Evolutionary conservation across 495 filamentous ascomycete species (phyloP).

Genomic region (Xylaria scruposa): DNA sequence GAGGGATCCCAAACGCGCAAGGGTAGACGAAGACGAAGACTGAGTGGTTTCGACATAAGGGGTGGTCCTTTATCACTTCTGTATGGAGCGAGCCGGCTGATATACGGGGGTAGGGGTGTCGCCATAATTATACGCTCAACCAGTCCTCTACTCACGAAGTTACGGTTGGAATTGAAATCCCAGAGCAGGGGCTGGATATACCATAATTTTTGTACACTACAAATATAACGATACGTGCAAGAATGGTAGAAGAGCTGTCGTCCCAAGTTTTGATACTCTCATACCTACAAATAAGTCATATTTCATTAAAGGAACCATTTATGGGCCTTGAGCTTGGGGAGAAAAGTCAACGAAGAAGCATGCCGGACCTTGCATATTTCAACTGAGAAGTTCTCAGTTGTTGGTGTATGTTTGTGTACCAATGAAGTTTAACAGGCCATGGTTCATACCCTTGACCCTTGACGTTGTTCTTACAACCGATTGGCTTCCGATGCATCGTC

Average conservation of each 20-base stretch:
- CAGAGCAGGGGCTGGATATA: no score
- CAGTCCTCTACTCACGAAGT: not conserved
- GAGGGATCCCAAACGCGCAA: conserved; percentile 74
- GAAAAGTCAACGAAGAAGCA: not conserved
- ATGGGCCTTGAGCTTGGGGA: not conserved
- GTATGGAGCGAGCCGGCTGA: not conserved
- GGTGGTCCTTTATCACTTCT: not conserved
- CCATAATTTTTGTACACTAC: not conserved
- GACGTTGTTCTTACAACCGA: not conserved
- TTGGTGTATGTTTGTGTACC: not conserved
- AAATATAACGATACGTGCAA: not conserved
- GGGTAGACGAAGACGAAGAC: conserved; percentile 77
- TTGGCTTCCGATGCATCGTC: conserved; percentile 4
- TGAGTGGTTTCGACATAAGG: conserved; percentile 17
- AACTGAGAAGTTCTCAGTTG: not conserved
- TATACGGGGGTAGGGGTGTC: not conserved
- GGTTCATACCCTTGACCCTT: not conserved
- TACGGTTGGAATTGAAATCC: not conserved
- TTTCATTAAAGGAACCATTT: not conserved
- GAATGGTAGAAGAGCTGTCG: not conserved
- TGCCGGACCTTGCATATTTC: not conserved
- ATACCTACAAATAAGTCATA: not conserved
- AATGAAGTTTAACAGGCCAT: not conserved
- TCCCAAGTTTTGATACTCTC: not conserved
- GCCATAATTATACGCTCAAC: not conserved